Evolutionary conservation across 306 rosid genomes (phyloP).

Genomic region (Medicago lupulina): DNA sequence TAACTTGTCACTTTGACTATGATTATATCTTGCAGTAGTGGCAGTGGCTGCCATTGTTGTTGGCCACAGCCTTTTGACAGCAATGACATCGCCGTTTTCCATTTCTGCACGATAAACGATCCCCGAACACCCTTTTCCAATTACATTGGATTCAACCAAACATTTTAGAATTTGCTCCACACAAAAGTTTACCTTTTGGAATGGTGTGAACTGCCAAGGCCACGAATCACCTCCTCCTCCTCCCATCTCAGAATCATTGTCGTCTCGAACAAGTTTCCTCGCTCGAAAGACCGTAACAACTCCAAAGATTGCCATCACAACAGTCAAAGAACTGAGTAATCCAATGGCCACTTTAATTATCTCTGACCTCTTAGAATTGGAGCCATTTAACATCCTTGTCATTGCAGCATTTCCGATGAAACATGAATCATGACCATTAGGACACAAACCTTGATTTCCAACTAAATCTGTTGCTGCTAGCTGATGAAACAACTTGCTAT

Average conservation of each 20-base stretch:
- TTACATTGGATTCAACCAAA: slow-evolving; percentile 74
- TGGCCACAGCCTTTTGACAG: slow-evolving; percentile 95
- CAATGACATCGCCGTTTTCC: slow-evolving; percentile 73
- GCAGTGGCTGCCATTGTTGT: slow-evolving; percentile 48
- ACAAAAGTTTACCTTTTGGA: slow-evolving; percentile 81
- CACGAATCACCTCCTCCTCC: slow-evolving; percentile 58
- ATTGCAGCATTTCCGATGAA: slow-evolving; percentile 56
- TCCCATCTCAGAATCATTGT: slow-evolving; percentile 73
- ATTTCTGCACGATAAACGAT: slow-evolving; percentile 75
- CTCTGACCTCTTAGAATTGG: slow-evolving; percentile 49
- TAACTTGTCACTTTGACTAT: slow-evolving; percentile 52
- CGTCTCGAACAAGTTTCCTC: slow-evolving; percentile 57
- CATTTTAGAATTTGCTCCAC: slow-evolving; percentile 74
- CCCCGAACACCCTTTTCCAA: slow-evolving; percentile 92
- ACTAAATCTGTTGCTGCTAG: slow-evolving; percentile 61
- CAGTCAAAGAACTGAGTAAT: slow-evolving; percentile 59
- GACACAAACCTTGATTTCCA: slow-evolving; percentile 79
- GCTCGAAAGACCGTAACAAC: slow-evolving; percentile 55
- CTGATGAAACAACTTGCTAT: slow-evolving; percentile 75
- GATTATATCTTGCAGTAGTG: slow-evolving; percentile 44
- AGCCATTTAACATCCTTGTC: slow-evolving; percentile 33
- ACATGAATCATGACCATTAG: slow-evolving; percentile 62
- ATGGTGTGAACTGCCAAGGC: slow-evolving; percentile 90
- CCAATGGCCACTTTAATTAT: slow-evolving; percentile 64
- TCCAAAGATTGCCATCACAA: slow-evolving; percentile 70